Evolutionary conservation across 2,329 filamentous ascomycete genomes (phyloP), one percentile per base, ranked within the genome.

Genomic region (Cercospora canescens): DNA sequence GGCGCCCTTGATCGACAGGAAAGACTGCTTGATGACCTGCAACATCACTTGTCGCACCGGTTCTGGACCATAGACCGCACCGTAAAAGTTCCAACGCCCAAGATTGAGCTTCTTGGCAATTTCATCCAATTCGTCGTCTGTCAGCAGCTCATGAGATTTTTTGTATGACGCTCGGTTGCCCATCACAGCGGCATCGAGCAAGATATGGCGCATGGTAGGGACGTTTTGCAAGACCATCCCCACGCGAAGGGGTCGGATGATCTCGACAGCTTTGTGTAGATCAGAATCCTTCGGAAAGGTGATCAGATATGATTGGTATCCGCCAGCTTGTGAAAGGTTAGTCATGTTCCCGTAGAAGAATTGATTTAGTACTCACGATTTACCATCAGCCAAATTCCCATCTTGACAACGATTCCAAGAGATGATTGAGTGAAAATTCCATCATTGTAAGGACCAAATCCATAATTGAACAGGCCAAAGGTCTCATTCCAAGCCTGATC

Each of bases 301-400:
- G 68, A 81, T 76, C 45, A 80, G 67, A 58, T 79, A 79, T 11
- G 75, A 75, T 75, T 85, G 81, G 18, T 63, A 65, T 16, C 66
- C 61, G 12, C 55, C 60, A 48, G 62, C 61, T 54, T 32, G 41
- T 34, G 1, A 11, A 3, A 35, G 18, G 57, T 45, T 34, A 55
- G 48, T 35, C 18, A 45, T n/a, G 21, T 39, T 60, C 24, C 45
- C 21, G 66, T 83, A 82, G 81, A 83, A 9, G 80, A 82, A 0
- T 83, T n/a, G 2, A 21, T 18, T 56, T 21, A 12, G n/a, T 26
- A 55, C 60, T 62, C 14, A 62, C 60, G 83, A 54, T 84, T 84
- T 1, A 81, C 81, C 84, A 86, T 86, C 35, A 87, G 76, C 75
- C 78, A 81, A 69, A 86, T 80, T 0, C 85, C 85, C 79, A 87